Percentiles rank a stretch among this genome's conserved stretches.
Evolutionary conservation across 1,284 basidiomycete species (phyloP).

Genomic region (Cystobasidium sp.): DNA sequence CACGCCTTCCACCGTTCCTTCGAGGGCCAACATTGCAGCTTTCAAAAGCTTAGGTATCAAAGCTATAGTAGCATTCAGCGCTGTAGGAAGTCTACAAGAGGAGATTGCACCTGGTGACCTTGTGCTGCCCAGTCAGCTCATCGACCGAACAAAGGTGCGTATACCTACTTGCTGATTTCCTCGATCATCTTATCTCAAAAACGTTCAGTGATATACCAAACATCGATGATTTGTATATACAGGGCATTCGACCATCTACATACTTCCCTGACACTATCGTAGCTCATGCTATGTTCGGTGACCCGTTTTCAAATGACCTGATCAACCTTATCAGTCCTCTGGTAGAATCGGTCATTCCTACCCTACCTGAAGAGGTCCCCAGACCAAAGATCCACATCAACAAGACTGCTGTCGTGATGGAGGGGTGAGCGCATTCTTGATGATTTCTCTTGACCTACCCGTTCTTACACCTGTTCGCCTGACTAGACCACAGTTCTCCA

Average conservation of each 20-base stretch:
- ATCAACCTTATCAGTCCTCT: constrained; percentile 70
- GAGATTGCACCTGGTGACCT: constrained; percentile 80
- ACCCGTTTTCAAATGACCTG: constrained; percentile 76
- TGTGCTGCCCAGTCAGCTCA: constrained; percentile 86
- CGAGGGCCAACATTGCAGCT: constrained; percentile 91
- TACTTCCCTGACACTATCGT: constrained; percentile 88
- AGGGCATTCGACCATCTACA: constrained; percentile 79
- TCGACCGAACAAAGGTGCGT: constrained; percentile 80
- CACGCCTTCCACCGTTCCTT: constrained; percentile 76
- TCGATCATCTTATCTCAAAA: neutral
- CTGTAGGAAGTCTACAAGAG: constrained; percentile 93
- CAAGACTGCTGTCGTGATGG: constrained; percentile 94
- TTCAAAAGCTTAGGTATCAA: constrained; percentile 89
- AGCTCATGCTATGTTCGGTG: constrained; percentile 91
- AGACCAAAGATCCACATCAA: constrained; percentile 70
- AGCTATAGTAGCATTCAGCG: constrained; percentile 89
- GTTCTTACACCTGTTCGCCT: neutral
- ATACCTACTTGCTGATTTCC: neutral
- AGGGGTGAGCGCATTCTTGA: constrained; percentile 73
- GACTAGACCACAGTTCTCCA: constrained; percentile 63
- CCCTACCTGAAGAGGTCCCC: constrained; percentile 61
- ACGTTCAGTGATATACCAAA: too few relatives aligned
- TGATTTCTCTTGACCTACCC: neutral
- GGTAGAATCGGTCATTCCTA: constrained; percentile 69
- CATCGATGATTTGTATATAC: too few relatives aligned